phyloP scores from a whole-genome alignment of 768 basidiomycete genomes.

The Pisolithus tinctorius region DNA sequence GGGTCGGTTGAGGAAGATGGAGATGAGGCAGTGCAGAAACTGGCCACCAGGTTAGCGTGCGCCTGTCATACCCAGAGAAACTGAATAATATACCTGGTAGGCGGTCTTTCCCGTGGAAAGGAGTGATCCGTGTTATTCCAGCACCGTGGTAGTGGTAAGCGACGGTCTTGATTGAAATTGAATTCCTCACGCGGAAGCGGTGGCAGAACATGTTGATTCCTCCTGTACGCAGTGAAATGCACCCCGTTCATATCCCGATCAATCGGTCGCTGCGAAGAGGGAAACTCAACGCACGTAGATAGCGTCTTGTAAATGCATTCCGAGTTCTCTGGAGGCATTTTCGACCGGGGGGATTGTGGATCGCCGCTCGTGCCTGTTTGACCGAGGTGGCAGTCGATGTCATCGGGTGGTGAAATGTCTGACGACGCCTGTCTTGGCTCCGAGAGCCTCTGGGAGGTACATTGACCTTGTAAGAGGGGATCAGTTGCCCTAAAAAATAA shows the following conservation, averaged over 20 bases:
- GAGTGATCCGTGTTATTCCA: slow-evolving; percentile 20
- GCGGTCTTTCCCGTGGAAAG: slow-evolving; percentile 16
- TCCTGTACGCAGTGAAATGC: slow-evolving; percentile 22
- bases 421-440: slow-evolving; percentile 9
- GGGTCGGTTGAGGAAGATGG: slow-evolving; percentile 16
- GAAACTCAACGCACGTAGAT: slow-evolving; percentile 19
- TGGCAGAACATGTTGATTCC: slow-evolving; percentile 28
- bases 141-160: slow-evolving; percentile 26
- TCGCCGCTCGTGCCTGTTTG: slow-evolving; percentile 12
- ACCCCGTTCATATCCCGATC: slow-evolving; percentile 19
- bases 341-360: slow-evolving; percentile 14
- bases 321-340: slow-evolving; percentile 14
- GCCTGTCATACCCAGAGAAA: slow-evolving; percentile 3
- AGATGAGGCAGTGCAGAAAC: slow-evolving; percentile 12
- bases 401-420: slow-evolving; percentile 18
- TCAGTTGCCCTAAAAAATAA: slow-evolving; percentile 24
- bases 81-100: slow-evolving; percentile 19
- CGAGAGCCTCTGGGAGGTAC: slow-evolving; percentile 7
- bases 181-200: slow-evolving; percentile 25
- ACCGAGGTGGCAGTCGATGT: slow-evolving; percentile 15
- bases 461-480: slow-evolving; percentile 19
- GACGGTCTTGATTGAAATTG: slow-evolving; percentile 28
- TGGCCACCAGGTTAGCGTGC: slow-evolving; percentile 14
- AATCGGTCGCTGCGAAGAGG: slow-evolving; percentile 9
- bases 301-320: slow-evolving; percentile 18